Conservation (phyloP, 306 rosid species). For the Ochetophila trinervis region DNA sequence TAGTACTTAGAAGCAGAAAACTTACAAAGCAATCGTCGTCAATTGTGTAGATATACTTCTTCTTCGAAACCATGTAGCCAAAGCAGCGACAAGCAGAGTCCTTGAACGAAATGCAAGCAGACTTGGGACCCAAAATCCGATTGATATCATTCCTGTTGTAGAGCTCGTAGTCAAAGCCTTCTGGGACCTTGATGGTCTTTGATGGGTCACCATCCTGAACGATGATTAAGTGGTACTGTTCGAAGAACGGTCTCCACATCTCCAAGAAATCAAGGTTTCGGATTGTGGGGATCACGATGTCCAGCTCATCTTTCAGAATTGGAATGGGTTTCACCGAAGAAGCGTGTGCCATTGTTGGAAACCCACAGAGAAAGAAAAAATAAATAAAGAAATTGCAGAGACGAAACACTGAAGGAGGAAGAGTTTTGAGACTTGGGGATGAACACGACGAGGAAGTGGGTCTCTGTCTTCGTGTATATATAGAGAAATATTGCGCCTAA, state of each 20-base stretch:
- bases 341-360: constrained; percentile 42
- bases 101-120: constrained; percentile 84
- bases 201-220: constrained; percentile 87
- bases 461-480: background rate
- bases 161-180: constrained; percentile 73
- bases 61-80: constrained; percentile 79
- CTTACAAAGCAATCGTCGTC: constrained; percentile 93
- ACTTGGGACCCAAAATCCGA: constrained; percentile 74
- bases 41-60: constrained; percentile 83
- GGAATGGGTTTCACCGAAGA: constrained; percentile 39
- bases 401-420: constrained; percentile 4
- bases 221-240: constrained; percentile 65
- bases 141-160: constrained; percentile 72
- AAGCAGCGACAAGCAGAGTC: constrained; percentile 87
- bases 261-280: constrained; percentile 83
- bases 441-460: background rate
- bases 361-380: background rate
- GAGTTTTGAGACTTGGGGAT: background rate
- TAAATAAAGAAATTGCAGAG: background rate
- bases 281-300: constrained; percentile 88
- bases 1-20: background rate
- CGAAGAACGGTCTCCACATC: constrained; percentile 86
- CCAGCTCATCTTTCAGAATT: constrained; percentile 65
- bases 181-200: constrained; percentile 58
- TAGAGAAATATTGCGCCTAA: too few relatives aligned